These are phyloP conservation scores for Suillus occidentalis DNA, from an alignment of 768 basidiomycete genomes.

Conservation along the genomic window DNA sequence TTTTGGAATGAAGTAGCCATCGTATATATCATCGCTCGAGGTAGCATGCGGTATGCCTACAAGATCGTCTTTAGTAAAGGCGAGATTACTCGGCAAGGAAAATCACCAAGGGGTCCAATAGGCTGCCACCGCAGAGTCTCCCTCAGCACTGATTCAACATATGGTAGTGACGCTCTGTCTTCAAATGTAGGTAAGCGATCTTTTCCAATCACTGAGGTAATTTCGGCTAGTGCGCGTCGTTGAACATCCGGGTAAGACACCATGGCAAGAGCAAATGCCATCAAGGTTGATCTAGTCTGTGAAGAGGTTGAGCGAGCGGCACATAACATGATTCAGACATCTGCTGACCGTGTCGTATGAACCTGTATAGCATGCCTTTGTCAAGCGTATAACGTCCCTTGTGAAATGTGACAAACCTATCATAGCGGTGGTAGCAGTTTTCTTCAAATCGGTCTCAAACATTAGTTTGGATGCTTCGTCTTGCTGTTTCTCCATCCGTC, in stretches of 20 bases:
- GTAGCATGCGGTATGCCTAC: conserved; percentile 2
- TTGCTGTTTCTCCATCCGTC: conserved; percentile 14
- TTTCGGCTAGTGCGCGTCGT: conserved; percentile 17
- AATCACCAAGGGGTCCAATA: not conserved
- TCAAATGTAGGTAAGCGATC: not conserved
- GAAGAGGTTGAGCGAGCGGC: conserved; percentile 1
- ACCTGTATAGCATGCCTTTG: conserved; percentile 9
- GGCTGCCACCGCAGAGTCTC: conserved; percentile 2
- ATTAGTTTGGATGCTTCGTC: conserved; percentile 5
- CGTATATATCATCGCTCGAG: conserved; percentile 36
- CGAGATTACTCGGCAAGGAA: not conserved
- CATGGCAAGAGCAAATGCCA: conserved; percentile 8
- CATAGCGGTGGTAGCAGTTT: conserved; percentile 13
- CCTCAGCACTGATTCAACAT: not conserved
- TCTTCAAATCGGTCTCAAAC: conserved; percentile 12
- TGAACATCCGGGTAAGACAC: conserved; percentile 12
- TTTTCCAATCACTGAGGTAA: conserved; percentile 10
- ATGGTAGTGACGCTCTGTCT: not conserved
- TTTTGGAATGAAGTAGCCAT: conserved; percentile 32
- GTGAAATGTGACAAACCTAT: conserved; percentile 11
- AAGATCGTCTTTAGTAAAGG: not conserved
- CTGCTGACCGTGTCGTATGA: conserved; percentile 20
- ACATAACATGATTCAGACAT: not conserved
- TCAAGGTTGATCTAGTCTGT: conserved; percentile 13
- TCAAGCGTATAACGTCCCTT: no score